These are phyloP conservation scores for Agapanthus africanus DNA, from an alignment of 106 monocot species.

Conservation along the genomic window DNA sequence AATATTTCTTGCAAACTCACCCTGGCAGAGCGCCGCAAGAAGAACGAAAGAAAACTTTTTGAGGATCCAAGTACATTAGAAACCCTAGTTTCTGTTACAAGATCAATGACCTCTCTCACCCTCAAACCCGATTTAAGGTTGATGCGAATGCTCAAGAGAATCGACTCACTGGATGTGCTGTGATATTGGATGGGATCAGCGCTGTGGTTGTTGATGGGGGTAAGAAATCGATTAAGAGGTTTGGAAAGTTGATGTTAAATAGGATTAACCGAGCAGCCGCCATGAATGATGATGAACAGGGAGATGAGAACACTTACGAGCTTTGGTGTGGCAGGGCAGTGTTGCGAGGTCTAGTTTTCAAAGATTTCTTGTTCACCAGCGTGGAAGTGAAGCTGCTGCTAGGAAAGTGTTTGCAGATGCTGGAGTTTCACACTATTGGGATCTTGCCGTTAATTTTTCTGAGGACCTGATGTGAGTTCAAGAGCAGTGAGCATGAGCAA, in stretches of 20 bases:
- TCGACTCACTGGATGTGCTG: constrained; percentile 62
- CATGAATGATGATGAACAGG: constrained; percentile 50
- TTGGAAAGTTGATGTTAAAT: constrained; percentile 77
- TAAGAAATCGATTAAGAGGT: constrained; percentile 82
- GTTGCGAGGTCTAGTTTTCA: constrained; percentile 63
- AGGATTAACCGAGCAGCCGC: constrained; percentile 81
- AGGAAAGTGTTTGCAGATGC: constrained; percentile 83
- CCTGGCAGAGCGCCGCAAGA: constrained; percentile 87
- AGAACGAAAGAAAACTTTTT: constrained; percentile 93
- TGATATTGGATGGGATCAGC: constrained; percentile 65
- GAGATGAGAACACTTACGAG: constrained; percentile 28
- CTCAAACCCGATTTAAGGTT: constrained; percentile 75
- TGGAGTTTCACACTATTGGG: constrained; percentile 94
- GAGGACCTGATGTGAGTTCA: constrained; percentile 32
- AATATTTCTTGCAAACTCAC: constrained; percentile 93
- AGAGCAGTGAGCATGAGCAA: too few relatives aligned
- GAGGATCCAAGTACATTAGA: constrained; percentile 58
- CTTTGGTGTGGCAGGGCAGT: constrained; percentile 88
- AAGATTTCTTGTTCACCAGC: constrained; percentile 68
- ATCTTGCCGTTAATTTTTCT: constrained; percentile 64
- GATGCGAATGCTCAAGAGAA: constrained; percentile 94
- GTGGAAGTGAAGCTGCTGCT: constrained; percentile 80
- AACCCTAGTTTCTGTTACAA: constrained; percentile 82
- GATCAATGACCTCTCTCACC: constrained; percentile 66
- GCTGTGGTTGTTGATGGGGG: constrained; percentile 92